Conservation (phyloP, 2,329 filamentous ascomycete genomes). For the Amauroascus niger region DNA sequence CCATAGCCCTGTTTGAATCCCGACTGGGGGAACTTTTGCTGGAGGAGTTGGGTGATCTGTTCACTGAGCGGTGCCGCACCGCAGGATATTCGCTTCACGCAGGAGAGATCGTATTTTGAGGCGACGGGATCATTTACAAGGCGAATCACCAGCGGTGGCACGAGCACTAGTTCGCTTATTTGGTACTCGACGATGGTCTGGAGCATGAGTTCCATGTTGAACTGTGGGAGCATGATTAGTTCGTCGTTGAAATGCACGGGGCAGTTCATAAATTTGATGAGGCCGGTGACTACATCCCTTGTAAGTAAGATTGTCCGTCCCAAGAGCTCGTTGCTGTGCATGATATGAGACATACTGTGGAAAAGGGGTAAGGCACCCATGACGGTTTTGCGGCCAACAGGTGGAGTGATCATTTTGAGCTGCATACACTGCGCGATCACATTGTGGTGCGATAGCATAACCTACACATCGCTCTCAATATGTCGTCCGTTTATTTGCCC, state of each 20-base stretch:
- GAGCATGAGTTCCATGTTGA: constrained; percentile 53
- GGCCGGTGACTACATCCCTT: constrained; percentile 41
- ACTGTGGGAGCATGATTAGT: constrained; percentile 54
- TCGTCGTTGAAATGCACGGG: constrained; percentile 54
- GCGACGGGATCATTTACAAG: constrained; percentile 43
- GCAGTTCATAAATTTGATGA: constrained; percentile 54
- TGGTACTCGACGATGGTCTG: constrained; percentile 44
- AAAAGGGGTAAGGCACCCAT: constrained; percentile 52
- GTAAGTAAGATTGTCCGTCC: neutral
- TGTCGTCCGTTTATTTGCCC: constrained; percentile 1
- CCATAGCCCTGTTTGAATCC: constrained; percentile 54
- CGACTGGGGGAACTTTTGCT: constrained; percentile 46
- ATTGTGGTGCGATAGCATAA: constrained; percentile 47
- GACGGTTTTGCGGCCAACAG: constrained; percentile 35
- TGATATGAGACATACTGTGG: constrained; percentile 35
- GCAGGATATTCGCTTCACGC: constrained; percentile 46
- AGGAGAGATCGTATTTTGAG: constrained; percentile 39
- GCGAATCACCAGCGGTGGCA: constrained; percentile 41
- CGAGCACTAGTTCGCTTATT: constrained; percentile 45
- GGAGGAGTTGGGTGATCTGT: constrained; percentile 42
- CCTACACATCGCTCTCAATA: constrained; percentile 21
- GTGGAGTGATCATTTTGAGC: constrained; percentile 44
- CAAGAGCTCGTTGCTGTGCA: neutral
- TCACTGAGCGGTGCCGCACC: constrained; percentile 47
- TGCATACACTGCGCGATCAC: constrained; percentile 54